These are phyloP conservation scores for Termitomyces sp. DNA, from an alignment of 768 basidiomycete species.

Conservation along the genomic window DNA sequence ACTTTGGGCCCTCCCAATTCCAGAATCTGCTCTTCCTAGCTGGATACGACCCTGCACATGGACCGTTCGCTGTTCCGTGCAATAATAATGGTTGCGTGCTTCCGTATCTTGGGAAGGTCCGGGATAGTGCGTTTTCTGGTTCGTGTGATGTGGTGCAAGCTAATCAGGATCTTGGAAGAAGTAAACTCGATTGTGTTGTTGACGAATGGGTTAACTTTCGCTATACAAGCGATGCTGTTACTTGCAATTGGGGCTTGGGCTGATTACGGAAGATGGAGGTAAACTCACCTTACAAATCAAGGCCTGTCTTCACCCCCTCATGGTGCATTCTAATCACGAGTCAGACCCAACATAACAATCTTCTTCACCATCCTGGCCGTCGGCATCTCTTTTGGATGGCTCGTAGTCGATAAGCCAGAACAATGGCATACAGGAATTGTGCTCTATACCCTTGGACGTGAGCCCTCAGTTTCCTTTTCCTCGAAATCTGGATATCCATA, in stretches of 20 bases:
- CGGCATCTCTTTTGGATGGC: constrained; percentile 71
- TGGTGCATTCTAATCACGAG: neutral
- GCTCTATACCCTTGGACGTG: constrained; percentile 61
- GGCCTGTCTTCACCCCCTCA: neutral
- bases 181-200: constrained; percentile 76
- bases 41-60: constrained; percentile 62
- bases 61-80: constrained; percentile 50
- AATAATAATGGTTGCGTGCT: constrained; percentile 53
- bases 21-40: constrained; percentile 69
- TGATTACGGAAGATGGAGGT: constrained; percentile 81
- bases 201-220: constrained; percentile 77
- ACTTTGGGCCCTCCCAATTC: constrained; percentile 71
- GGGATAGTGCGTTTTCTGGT: constrained; percentile 43
- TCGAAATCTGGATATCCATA: neutral
- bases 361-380: constrained; percentile 65
- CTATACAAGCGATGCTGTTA: constrained; percentile 64
- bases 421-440: constrained; percentile 59
- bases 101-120: constrained; percentile 54
- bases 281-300: neutral
- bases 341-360: constrained; percentile 71
- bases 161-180: constrained; percentile 17
- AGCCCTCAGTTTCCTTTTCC: constrained; percentile 18
- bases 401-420: constrained; percentile 61
- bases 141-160: neutral
- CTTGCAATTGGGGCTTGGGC: constrained; percentile 73